Conservation (phyloP, 768 basidiomycete species). For the Amanita molliuscula region DNA sequence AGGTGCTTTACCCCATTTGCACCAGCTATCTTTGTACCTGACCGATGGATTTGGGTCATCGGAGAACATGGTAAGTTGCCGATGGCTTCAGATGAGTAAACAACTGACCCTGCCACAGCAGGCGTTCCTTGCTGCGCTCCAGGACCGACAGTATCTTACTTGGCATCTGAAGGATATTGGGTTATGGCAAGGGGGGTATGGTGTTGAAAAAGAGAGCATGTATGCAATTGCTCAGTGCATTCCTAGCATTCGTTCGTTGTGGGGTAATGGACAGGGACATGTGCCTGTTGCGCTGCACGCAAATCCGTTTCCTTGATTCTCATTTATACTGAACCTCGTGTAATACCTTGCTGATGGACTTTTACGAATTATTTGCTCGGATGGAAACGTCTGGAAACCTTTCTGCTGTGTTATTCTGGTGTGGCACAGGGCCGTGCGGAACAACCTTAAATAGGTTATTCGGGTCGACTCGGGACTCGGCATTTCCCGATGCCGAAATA, state of each 20-base stretch:
- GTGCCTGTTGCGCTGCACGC: background rate
- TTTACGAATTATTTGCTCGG: too few species aligned
- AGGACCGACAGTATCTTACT: slow-evolving; percentile 16
- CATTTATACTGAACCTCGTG: background rate
- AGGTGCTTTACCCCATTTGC: slow-evolving; percentile 18
- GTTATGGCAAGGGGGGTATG: slow-evolving; percentile 24
- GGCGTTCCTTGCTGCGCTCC: slow-evolving; percentile 17
- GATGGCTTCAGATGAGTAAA: background rate
- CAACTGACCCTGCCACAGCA: slow-evolving; percentile 10
- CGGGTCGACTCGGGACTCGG: slow-evolving; percentile 6
- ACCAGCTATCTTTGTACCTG: slow-evolving; percentile 20
- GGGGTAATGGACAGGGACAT: slow-evolving; percentile 15
- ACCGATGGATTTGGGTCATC: slow-evolving; percentile 14
- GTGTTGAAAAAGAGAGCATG: slow-evolving; percentile 22
- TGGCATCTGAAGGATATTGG: slow-evolving; percentile 28
- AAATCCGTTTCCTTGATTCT: slow-evolving; percentile 1
- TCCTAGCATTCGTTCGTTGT: slow-evolving; percentile 25
- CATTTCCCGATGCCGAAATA: background rate
- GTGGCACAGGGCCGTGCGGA: background rate
- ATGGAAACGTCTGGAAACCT: background rate
- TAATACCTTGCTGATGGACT: background rate
- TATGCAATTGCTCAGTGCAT: slow-evolving; percentile 19
- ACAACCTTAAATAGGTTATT: background rate
- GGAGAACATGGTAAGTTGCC: background rate
- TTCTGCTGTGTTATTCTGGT: too few species aligned